These are phyloP conservation scores for Alloteropsis semialata DNA, from an alignment of 176 grass and related monocot species.

Conservation along the genomic window DNA sequence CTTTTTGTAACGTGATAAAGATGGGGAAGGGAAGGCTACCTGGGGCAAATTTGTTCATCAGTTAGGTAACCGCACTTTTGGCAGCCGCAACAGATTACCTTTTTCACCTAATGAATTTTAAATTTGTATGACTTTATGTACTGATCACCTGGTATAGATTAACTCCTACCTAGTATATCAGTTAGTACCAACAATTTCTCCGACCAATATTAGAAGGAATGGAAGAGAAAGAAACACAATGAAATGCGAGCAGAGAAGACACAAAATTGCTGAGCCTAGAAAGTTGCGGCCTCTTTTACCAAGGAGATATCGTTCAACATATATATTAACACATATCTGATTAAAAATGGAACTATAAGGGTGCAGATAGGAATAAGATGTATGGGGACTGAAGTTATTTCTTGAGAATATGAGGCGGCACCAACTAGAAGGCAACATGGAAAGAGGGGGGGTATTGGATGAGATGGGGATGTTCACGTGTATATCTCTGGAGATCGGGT, in stretches of 20 bases:
- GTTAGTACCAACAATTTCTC: not conserved
- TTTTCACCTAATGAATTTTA: no score
- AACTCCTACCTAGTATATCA: no score
- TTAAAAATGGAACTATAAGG: no score
- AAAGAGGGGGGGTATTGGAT: no score
- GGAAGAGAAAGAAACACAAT: no score
- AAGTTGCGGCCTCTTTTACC: no score
- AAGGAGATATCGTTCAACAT: no score
- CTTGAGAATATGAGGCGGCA: not conserved
- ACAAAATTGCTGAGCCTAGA: no score
- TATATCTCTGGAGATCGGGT: slow-evolving; percentile 88
- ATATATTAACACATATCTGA: no score
- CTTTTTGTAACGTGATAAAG: not conserved
- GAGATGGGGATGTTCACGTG: slow-evolving; percentile 31
- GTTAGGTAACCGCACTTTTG: not conserved
- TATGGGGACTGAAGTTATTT: not conserved
- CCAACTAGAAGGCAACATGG: not conserved
- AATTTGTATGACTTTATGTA: not conserved
- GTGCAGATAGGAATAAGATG: no score
- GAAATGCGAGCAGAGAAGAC: no score
- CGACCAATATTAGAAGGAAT: not conserved
- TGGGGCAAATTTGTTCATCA: not conserved
- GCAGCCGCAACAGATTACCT: not conserved
- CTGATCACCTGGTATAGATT: no score
- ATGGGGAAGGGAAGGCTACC: not conserved